These are phyloP conservation scores for Thelonectria rubi DNA, from an alignment of 2,329 filamentous ascomycete species.

Conservation along the genomic window DNA sequence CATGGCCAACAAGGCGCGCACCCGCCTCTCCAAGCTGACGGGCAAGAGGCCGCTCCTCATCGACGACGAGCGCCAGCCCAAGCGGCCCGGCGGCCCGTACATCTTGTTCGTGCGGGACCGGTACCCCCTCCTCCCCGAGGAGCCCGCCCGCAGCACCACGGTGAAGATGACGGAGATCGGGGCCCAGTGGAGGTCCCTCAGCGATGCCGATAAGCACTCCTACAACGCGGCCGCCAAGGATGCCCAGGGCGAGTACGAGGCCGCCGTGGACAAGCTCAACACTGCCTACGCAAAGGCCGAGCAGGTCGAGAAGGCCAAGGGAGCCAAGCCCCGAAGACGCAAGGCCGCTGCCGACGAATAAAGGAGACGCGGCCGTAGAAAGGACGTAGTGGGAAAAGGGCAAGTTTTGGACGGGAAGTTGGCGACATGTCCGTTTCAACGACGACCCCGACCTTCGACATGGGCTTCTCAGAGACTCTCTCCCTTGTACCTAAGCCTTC, in stretches of 20 bases:
- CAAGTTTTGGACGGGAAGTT: too few relatives aligned
- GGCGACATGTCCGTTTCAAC: too few relatives aligned
- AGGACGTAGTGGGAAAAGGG: too few relatives aligned
- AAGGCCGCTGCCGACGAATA: neutral
- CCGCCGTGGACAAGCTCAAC: conserved; percentile 35
- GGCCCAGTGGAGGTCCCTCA: conserved; percentile 55
- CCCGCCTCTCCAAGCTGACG: conserved; percentile 49
- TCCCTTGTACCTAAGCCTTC: neutral
- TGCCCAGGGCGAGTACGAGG: conserved; percentile 34
- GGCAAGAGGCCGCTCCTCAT: conserved; percentile 45
- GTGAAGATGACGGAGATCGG: conserved; percentile 41
- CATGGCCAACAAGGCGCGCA: conserved; percentile 59
- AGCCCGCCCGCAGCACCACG: conserved; percentile 8
- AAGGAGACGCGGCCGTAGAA: neutral
- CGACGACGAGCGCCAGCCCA: conserved; percentile 59
- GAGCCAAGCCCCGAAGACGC: too few relatives aligned
- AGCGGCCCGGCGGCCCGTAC: conserved; percentile 47
- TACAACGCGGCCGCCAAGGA: conserved; percentile 47
- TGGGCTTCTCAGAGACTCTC: neutral
- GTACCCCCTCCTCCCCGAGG: conserved; percentile 26
- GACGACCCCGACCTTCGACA: too few relatives aligned
- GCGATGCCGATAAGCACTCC: conserved; percentile 52
- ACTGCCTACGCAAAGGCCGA: conserved; percentile 30
- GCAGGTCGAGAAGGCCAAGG: neutral
- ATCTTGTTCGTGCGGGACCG: conserved; percentile 49